phyloP scores from a whole-genome alignment of 306 rosid species.

The Cicer yamashitae region DNA sequence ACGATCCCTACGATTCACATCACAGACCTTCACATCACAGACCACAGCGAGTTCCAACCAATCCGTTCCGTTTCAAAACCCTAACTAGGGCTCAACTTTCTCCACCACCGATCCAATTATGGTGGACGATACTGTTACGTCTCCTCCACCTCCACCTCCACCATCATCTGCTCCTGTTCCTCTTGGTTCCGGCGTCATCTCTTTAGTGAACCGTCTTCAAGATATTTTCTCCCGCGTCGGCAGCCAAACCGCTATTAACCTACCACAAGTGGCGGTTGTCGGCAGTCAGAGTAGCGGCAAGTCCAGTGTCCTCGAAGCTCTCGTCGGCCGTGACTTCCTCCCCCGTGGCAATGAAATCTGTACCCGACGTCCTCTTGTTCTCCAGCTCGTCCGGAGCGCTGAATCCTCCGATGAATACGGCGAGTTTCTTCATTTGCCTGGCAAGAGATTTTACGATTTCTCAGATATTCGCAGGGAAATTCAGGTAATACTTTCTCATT shows the following conservation, averaged over 20 bases:
- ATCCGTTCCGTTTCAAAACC: slow-evolving; percentile 36
- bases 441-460: slow-evolving; percentile 75
- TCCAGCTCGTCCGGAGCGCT: slow-evolving; percentile 83
- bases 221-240: slow-evolving; percentile 94
- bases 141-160: slow-evolving; percentile 51
- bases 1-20: too few relatives aligned
- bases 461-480: slow-evolving; percentile 91
- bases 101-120: slow-evolving; percentile 52
- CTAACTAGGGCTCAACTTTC: slow-evolving; percentile 47
- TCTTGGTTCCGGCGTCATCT: slow-evolving; percentile 84
- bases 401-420: slow-evolving; percentile 79
- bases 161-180: slow-evolving; percentile 60
- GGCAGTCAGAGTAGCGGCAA: slow-evolving; percentile 99
- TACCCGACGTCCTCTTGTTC: slow-evolving; percentile 90
- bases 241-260: slow-evolving; percentile 89
- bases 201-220: slow-evolving; percentile 89
- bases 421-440: slow-evolving; percentile 91
- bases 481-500: slow-evolving; percentile 57
- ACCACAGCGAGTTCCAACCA: slow-evolving; percentile 10
- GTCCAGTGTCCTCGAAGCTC: slow-evolving; percentile 97
- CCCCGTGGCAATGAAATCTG: slow-evolving; percentile 95
- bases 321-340: slow-evolving; percentile 94
- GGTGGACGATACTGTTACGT: slow-evolving; percentile 71
- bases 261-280: slow-evolving; percentile 96
- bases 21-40: too few relatives aligned